A percentile compares a stretch with the other conserved stretches of the same genome.
Conservation (phyloP, 2,329 filamentous ascomycete genomes). For the Berkeleyomyces rouxiae region DNA sequence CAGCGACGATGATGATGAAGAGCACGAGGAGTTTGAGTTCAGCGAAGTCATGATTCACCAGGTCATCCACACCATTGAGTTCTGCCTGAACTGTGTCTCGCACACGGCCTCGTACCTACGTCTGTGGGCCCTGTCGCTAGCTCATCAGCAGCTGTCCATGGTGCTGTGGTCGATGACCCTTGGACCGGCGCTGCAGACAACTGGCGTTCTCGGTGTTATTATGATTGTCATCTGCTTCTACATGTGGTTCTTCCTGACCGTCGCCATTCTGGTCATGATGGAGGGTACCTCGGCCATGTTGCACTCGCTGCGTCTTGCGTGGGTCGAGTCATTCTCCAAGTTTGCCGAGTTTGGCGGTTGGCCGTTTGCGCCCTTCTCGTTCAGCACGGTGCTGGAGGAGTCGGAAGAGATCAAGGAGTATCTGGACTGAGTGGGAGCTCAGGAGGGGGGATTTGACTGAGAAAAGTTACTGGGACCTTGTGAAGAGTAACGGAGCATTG, state of each 20-base stretch:
- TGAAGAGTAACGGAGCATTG: no score
- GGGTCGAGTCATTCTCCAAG: conserved; percentile 97
- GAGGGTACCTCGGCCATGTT: conserved; percentile 86
- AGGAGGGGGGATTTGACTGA: not conserved
- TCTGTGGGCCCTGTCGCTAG: conserved; percentile 92
- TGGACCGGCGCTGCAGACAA: conserved; percentile 51
- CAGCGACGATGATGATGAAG: conserved; percentile 41
- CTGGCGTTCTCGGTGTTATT: conserved; percentile 54
- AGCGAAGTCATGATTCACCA: conserved; percentile 97
- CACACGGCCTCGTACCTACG: conserved; percentile 97
- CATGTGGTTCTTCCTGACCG: conserved; percentile 73
- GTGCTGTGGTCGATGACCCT: conserved; percentile 97
- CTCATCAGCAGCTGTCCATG: conserved; percentile 91
- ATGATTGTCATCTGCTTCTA: conserved; percentile 70
- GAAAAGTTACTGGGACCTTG: no score
- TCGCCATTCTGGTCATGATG: conserved; percentile 70
- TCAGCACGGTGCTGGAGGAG: conserved; percentile 69
- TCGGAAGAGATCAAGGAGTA: conserved; percentile 47
- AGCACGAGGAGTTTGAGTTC: conserved; percentile 95
- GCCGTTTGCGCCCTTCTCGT: conserved; percentile 79
- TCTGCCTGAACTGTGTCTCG: conserved; percentile 97
- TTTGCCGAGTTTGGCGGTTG: conserved; percentile 85
- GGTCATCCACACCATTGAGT: conserved; percentile 97
- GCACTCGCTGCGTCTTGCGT: conserved; percentile 78
- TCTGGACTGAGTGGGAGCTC: conserved; percentile 24